A percentile compares a stretch with the other conserved stretches of the same genome.
phyloP scores from a whole-genome alignment of 441 rosid species.

The Corymbia citriodora region DNA sequence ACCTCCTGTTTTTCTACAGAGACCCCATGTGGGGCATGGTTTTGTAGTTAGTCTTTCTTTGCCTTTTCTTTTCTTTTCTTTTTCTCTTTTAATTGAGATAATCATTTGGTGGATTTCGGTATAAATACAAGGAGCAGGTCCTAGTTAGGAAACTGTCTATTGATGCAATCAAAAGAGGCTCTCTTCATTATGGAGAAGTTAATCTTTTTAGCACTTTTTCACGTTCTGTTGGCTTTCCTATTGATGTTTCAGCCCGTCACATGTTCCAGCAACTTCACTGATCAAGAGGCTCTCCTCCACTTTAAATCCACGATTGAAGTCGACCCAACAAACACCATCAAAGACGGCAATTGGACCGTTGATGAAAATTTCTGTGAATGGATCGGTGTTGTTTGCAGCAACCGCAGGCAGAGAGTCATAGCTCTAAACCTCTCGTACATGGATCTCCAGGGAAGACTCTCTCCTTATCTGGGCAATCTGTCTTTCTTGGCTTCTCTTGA shows the following conservation, averaged over 20 bases:
- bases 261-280: not conserved
- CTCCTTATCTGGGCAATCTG: not conserved
- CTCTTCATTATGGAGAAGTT: not conserved
- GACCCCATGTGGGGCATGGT: not conserved
- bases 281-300: not conserved
- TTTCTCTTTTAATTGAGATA: not conserved
- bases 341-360: not conserved
- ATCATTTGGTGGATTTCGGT: not conserved
- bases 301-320: not conserved
- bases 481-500: not conserved
- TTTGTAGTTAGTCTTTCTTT: not conserved
- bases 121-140: accelerated
- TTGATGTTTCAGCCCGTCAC: not conserved
- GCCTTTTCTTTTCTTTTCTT: too few relatives aligned
- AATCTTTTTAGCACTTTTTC: not conserved
- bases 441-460: not conserved
- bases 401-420: not conserved
- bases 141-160: accelerated
- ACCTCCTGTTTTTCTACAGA: not conserved
- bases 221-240: not conserved
- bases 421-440: not conserved
- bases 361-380: not conserved
- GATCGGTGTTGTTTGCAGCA: not conserved
- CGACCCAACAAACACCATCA: not conserved
- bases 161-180: not conserved